These are phyloP conservation scores for Backusella luteola DNA, from an alignment of 192 early-diverging fungal genomes.

Conservation along the genomic window DNA sequence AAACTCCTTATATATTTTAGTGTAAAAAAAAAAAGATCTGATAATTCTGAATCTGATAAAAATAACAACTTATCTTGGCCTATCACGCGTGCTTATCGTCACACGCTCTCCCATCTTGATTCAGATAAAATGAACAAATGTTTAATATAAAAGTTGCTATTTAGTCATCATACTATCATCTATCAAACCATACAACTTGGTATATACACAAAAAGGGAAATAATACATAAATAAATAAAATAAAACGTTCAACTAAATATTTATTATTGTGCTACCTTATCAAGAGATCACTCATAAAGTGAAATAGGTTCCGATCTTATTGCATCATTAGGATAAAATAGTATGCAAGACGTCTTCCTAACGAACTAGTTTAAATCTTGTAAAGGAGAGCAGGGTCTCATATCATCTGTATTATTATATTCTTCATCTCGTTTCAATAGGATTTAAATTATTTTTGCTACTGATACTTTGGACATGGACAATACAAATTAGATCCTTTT, in stretches of 20 bases:
- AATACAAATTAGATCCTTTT: too few species aligned
- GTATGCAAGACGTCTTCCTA: background rate
- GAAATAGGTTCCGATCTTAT: background rate
- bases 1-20: background rate
- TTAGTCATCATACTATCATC: too few species aligned
- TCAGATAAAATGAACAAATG: background rate
- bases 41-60: background rate
- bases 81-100: background rate
- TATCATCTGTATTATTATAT: background rate
- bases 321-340: background rate
- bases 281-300: background rate
- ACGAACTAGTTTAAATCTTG: background rate
- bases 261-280: background rate
- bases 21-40: background rate
- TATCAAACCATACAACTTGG: too few species aligned
- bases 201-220: background rate
- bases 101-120: background rate
- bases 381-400: background rate
- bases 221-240: background rate
- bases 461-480: too few species aligned
- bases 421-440: background rate
- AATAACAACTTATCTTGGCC: background rate
- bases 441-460: too few species aligned
- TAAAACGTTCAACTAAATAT: background rate
- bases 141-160: background rate